A percentile compares a stretch with the other conserved stretches of the same genome.
Evolutionary conservation across 2,329 filamentous ascomycete genomes (phyloP).

Genomic region (Ophiostoma sp.): DNA sequence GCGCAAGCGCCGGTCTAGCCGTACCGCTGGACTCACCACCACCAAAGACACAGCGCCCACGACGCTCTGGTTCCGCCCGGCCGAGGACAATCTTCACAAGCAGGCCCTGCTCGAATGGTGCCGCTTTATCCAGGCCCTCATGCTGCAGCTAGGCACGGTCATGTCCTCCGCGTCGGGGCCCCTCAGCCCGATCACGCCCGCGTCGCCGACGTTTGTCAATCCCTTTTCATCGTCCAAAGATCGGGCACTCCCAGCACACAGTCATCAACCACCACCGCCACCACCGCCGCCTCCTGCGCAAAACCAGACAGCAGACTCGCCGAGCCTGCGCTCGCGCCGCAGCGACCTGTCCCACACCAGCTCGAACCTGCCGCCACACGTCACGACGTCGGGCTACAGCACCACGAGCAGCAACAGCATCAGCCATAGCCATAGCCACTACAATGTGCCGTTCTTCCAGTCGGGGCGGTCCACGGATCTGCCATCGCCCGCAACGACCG

Average conservation of each 20-base stretch:
- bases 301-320: slow-evolving; percentile 42
- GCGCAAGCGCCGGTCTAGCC: slow-evolving; percentile 59
- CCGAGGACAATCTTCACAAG: slow-evolving; percentile 42
- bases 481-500: slow-evolving; percentile 50
- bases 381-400: slow-evolving; percentile 11
- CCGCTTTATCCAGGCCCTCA: slow-evolving; percentile 43
- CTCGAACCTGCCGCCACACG: slow-evolving; percentile 24
- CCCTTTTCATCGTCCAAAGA: slow-evolving; percentile 39
- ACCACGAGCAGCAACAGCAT: slow-evolving; percentile 14
- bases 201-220: slow-evolving; percentile 50
- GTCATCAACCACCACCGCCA: background rate
- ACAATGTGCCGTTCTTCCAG: slow-evolving; percentile 23
- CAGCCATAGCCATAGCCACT: slow-evolving; percentile 13
- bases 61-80: slow-evolving; percentile 52
- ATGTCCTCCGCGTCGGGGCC: slow-evolving; percentile 27
- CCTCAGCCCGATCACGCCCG: slow-evolving; percentile 48
- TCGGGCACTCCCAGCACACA: background rate
- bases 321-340: slow-evolving; percentile 55
- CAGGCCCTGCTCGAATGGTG: slow-evolving; percentile 56
- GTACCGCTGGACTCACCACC: slow-evolving; percentile 51
- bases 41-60: slow-evolving; percentile 46
- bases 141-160: slow-evolving; percentile 30
- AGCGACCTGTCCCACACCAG: slow-evolving; percentile 51
- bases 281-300: background rate
- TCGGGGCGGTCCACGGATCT: slow-evolving; percentile 46